phyloP scores from a whole-genome alignment of 129 eudicot genomes.

The Centella asiatica region DNA sequence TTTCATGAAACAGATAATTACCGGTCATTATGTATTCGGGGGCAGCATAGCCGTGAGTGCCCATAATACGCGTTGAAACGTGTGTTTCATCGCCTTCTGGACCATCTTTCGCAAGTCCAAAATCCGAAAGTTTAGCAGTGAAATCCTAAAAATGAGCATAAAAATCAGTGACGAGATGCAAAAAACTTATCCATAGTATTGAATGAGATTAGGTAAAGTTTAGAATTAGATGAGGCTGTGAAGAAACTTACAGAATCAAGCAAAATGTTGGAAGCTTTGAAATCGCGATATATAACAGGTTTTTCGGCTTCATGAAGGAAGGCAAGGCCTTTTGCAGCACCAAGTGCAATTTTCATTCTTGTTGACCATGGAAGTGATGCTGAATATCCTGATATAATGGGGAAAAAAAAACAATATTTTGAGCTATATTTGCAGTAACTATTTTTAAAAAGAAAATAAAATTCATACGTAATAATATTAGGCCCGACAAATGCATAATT shows the following conservation, averaged over 20 bases:
- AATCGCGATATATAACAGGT: slow-evolving; percentile 75
- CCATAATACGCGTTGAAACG: slow-evolving; percentile 93
- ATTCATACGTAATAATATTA: too few relatives aligned
- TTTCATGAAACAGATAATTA: background rate
- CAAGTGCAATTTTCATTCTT: slow-evolving; percentile 68
- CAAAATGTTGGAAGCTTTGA: slow-evolving; percentile 75
- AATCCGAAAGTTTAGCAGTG: slow-evolving; percentile 81
- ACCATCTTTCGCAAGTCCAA: slow-evolving; percentile 93
- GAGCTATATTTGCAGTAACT: too few relatives aligned
- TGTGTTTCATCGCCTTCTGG: slow-evolving; percentile 96
- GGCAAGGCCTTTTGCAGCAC: slow-evolving; percentile 83
- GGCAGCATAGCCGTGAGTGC: slow-evolving; percentile 90
- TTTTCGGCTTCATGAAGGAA: slow-evolving; percentile 75
- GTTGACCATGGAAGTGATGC: slow-evolving; percentile 73
- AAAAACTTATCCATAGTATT: slow-evolving; percentile 11
- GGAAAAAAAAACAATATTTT: background rate
- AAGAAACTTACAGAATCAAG: slow-evolving; percentile 54
- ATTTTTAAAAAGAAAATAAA: too few relatives aligned
- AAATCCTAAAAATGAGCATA: slow-evolving; percentile 69
- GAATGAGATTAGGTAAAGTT: background rate
- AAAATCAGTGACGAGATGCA: too few relatives aligned
- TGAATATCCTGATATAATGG: slow-evolving; percentile 51
- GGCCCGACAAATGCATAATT: too few relatives aligned
- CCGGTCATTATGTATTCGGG: slow-evolving; percentile 95
- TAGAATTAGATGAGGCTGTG: background rate